These are phyloP conservation scores for Barnettozyma populi DNA, from an alignment of 805 yeast genomes.

Conservation along the genomic window DNA sequence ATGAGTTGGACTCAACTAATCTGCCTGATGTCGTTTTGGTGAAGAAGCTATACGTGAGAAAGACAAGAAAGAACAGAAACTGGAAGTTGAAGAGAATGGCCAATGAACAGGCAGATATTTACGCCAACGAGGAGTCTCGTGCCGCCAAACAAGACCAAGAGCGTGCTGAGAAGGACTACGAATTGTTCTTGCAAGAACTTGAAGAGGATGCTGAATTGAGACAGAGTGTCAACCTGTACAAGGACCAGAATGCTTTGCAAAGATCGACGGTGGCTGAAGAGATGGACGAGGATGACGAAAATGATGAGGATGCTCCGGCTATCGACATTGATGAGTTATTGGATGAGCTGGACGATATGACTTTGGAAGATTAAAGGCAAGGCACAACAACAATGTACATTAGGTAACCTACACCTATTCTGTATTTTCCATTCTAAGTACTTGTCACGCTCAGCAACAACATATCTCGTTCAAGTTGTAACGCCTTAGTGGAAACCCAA, in stretches of 20 bases:
- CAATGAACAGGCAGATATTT: conserved; percentile 84
- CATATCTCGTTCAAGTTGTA: conserved; percentile 14
- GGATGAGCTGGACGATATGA: conserved; percentile 94
- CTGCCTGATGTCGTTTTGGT: conserved; percentile 83
- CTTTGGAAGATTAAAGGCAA: conserved; percentile 50
- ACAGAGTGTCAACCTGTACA: conserved; percentile 84
- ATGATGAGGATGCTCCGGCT: conserved; percentile 80
- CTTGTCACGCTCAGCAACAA: conserved; percentile 6
- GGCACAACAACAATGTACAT: not conserved
- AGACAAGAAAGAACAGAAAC: conserved; percentile 68
- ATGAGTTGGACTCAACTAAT: conserved; percentile 52
- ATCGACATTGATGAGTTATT: conserved; percentile 87
- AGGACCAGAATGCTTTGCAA: conserved; percentile 35
- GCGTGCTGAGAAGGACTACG: conserved; percentile 91
- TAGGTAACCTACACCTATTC: not conserved
- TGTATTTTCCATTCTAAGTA: too few relatives aligned
- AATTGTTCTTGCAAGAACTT: conserved; percentile 89
- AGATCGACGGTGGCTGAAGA: conserved; percentile 28
- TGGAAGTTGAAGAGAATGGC: conserved; percentile 99
- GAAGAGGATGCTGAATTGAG: conserved; percentile 96
- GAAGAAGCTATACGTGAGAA: conserved; percentile 83
- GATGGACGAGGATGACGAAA: conserved; percentile 57
- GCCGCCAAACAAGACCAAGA: conserved; percentile 85
- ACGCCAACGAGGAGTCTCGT: conserved; percentile 65
- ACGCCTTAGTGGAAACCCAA: conserved; percentile 35